These are phyloP conservation scores for Hypoxylon sp. DNA, from an alignment of 2,329 filamentous ascomycete genomes.

Conservation along the genomic window DNA sequence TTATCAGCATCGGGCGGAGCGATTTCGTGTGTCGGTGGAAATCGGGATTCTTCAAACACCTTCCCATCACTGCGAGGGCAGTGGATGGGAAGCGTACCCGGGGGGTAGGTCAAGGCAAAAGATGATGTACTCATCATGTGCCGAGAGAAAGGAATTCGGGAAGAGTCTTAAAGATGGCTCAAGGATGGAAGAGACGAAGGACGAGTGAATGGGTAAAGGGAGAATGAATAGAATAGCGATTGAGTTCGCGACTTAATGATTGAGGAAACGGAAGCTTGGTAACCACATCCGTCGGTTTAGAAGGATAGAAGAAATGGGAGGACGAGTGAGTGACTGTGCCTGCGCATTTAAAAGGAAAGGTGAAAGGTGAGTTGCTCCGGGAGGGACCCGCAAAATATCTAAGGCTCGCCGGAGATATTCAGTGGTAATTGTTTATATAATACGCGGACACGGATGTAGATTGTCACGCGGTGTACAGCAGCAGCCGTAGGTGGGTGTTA, in stretches of 20 bases:
- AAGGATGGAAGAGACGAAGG: background rate
- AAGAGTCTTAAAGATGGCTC: background rate
- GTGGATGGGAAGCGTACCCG: background rate
- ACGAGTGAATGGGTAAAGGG: background rate
- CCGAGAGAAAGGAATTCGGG: background rate
- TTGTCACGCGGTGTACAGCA: background rate
- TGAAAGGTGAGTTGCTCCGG: background rate
- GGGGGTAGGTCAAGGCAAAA: background rate
- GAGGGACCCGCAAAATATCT: background rate
- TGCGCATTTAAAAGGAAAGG: background rate
- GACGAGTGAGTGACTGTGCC: background rate
- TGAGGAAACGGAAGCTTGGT: background rate
- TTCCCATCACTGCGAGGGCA: constrained; percentile 28
- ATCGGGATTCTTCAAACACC: constrained; percentile 9
- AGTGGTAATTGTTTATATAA: background rate
- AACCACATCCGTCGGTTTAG: background rate
- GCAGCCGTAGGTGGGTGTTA: background rate
- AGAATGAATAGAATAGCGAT: background rate
- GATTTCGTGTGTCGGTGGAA: constrained; percentile 6
- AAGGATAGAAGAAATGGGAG: background rate
- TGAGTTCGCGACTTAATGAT: background rate
- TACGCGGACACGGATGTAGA: background rate
- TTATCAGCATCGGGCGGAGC: background rate
- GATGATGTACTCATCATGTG: background rate
- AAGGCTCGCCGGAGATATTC: background rate